Conservation (phyloP, 2,329 filamentous ascomycete genomes). For the Stagonosporopsis vannaccii region DNA sequence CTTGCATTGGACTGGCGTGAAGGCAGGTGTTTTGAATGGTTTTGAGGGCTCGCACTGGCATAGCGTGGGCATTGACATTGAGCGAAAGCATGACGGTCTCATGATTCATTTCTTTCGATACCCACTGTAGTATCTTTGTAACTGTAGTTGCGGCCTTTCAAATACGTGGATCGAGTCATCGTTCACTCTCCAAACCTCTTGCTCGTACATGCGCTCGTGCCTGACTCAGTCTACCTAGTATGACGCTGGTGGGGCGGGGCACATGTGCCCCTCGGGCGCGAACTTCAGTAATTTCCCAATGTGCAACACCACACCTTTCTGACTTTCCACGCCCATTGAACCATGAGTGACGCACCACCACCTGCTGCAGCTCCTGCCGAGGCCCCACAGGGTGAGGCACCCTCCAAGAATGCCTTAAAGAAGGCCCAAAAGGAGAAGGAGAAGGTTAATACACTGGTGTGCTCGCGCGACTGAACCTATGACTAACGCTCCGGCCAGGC, state of each 20-base stretch:
- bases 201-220: neutral
- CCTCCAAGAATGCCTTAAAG: constrained; percentile 53
- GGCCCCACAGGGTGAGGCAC: constrained; percentile 31
- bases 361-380: constrained; percentile 33
- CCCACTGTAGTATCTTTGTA: constrained; percentile 19
- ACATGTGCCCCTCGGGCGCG: constrained; percentile 20
- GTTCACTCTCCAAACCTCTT: neutral
- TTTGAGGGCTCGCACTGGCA: constrained; percentile 11
- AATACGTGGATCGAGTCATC: neutral
- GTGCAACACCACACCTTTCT: constrained; percentile 6
- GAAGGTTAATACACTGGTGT: constrained; percentile 37
- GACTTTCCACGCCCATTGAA: constrained; percentile 15
- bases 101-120: constrained; percentile 11
- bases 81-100: constrained; percentile 12
- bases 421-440: constrained; percentile 53
- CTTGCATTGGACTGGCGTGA: constrained; percentile 15
- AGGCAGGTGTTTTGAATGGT: neutral
- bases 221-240: constrained; percentile 16
- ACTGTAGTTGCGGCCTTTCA: constrained; percentile 3
- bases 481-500: constrained; percentile 34
- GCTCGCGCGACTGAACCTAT: neutral
- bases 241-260: constrained; percentile 31
- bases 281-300: constrained; percentile 9
- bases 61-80: constrained; percentile 16
- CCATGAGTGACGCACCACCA: constrained; percentile 45